Percentiles rank a stretch among this genome's conserved stretches.
These are phyloP conservation scores for Logfia minima DNA, from an alignment of 129 eudicot genomes.

Conservation along the genomic window DNA sequence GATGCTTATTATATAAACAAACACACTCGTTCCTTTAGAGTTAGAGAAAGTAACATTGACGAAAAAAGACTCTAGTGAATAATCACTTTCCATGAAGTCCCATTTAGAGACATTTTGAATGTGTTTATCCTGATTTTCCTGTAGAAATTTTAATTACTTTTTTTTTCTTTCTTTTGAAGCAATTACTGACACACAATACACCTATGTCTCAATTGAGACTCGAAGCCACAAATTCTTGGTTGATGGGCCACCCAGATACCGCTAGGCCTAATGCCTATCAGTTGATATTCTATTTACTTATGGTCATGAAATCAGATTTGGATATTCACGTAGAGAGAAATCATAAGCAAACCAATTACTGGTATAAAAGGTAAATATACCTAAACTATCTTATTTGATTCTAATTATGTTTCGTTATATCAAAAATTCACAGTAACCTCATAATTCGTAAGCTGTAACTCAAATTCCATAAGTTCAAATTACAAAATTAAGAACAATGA, in stretches of 20 bases:
- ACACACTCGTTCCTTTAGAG: not conserved
- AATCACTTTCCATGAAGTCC: not conserved
- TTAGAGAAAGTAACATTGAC: too few relatives aligned
- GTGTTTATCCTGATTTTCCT: not conserved
- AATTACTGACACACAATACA: too few relatives aligned
- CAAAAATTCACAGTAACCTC: not conserved
- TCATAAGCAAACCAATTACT: constrained; percentile 1
- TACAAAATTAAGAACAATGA: not conserved
- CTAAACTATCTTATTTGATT: not conserved
- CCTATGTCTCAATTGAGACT: too few relatives aligned
- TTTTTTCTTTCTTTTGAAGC: too few relatives aligned
- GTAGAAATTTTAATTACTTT: too few relatives aligned
- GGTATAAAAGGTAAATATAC: not conserved
- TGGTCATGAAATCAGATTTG: constrained; percentile 1
- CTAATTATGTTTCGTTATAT: not conserved
- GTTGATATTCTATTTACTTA: not conserved
- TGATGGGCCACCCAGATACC: too few relatives aligned
- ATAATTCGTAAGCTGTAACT: not conserved
- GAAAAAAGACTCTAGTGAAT: not conserved
- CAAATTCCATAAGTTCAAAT: not conserved
- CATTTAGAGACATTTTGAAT: not conserved
- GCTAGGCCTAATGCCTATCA: too few relatives aligned
- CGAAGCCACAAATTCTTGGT: too few relatives aligned
- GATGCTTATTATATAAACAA: not conserved
- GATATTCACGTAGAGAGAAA: not conserved